A percentile compares a stretch with the other conserved stretches of the same genome.
These are phyloP conservation scores for Fusarium mangiferae DNA, from an alignment of 2,329 filamentous ascomycete genomes.

Conservation along the genomic window DNA sequence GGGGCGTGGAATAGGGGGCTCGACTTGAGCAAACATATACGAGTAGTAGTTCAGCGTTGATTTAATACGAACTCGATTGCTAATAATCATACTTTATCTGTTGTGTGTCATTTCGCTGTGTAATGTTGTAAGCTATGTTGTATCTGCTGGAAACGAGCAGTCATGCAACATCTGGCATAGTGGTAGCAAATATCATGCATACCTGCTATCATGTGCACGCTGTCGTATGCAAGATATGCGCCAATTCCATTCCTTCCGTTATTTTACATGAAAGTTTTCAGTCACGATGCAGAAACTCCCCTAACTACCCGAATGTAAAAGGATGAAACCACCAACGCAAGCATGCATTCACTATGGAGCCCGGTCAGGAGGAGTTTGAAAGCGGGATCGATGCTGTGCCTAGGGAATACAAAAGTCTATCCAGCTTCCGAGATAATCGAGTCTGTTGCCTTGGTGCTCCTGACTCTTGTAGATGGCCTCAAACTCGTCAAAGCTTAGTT, in stretches of 20 bases:
- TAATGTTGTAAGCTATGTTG: background rate
- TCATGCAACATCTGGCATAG: background rate
- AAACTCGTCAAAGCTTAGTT: slow-evolving; percentile 83
- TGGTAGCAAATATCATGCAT: slow-evolving; percentile 5
- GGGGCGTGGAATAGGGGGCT: background rate
- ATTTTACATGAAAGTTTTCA: background rate
- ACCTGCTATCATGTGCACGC: slow-evolving; percentile 2
- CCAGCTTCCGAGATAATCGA: slow-evolving; percentile 90
- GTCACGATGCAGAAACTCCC: background rate
- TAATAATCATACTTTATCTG: background rate
- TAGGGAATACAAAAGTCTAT: slow-evolving; percentile 82
- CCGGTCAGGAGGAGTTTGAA: background rate
- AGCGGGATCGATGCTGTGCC: slow-evolving; percentile 4
- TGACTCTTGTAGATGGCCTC: slow-evolving; percentile 76
- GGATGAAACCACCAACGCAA: background rate
- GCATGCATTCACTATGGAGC: background rate
- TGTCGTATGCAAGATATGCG: background rate
- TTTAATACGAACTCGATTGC: slow-evolving; percentile 12
- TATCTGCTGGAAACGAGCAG: background rate
- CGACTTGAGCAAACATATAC: slow-evolving; percentile 18
- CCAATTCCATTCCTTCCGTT: background rate
- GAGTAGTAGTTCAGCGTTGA: slow-evolving; percentile 4
- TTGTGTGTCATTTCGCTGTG: background rate
- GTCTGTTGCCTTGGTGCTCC: slow-evolving; percentile 68
- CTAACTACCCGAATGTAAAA: background rate